Evolutionary conservation across 352 stramenopile genomes (phyloP), one percentile per base, ranked within the genome.

Genomic region (Plasmopara viticola): DNA sequence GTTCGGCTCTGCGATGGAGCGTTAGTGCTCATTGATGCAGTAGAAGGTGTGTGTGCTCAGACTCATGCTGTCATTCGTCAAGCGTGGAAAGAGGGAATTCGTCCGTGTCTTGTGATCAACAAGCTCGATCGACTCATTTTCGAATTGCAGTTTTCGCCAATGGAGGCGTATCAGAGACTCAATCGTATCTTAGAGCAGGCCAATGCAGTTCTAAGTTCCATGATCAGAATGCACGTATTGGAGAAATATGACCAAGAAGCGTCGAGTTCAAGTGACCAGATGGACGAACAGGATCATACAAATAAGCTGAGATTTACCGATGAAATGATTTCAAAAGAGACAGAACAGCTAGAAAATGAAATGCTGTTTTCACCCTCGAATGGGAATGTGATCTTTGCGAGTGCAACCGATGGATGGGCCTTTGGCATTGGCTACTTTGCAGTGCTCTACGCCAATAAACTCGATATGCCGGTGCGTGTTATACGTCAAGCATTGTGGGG

Each of bases 61-160:
- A 98, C 95, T 0, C 66, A 71, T 38, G 66, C 66, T 0, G 89
- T 98, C 2, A 76, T 99, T 33, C 80, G 92, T 18, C 91, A 98
- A 72, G 95, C 95, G 29, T 96, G 94, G 74, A 67, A 91, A 30
- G 92, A 98, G 66, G 82, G 95, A 39, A 87, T 98, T 47, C 84
- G 92, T 4, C 90, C 93, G 6, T 94, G 96, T 55, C 78, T 99
- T 20, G 87, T 99, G 14, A 86, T 99, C 55, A 99, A 98, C 68
- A 99, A 99, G 68, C 86, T 99, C 52, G 96, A 99, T 70, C 82
- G 96, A 9, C 69, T 98, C 28, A 95, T 96, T 64, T 87, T 89
- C 13, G 90, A 98, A 66, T 68, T 98, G 25, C 87, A 95, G 50
- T 84, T 98, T 40, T 92, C 84, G 34, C 72, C 87, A 2, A 74